A percentile compares a stretch with the other conserved stretches of the same genome.
phyloP scores from a whole-genome alignment of 148 eudicot genomes.

The Fagopyrum tataricum region DNA sequence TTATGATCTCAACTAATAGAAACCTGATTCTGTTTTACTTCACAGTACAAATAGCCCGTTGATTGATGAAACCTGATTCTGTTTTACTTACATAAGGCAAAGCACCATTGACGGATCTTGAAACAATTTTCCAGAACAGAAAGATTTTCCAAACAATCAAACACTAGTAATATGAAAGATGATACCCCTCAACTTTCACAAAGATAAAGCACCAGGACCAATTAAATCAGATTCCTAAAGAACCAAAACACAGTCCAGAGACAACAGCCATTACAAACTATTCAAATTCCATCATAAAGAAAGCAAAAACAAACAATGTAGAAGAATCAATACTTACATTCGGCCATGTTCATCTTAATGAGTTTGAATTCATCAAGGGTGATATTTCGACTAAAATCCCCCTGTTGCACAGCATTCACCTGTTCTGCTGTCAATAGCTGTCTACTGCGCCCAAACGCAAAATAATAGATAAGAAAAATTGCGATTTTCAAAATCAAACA shows the following conservation, averaged over 20 bases:
- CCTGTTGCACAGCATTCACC: slow-evolving; percentile 67
- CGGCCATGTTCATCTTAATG: slow-evolving; percentile 80
- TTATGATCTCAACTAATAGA: background rate
- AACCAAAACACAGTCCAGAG: background rate
- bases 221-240: background rate
- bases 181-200: background rate
- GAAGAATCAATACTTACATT: slow-evolving; percentile 33
- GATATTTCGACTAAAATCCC: slow-evolving; percentile 67
- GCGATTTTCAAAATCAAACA: slow-evolving; percentile 1
- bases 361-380: slow-evolving; percentile 85
- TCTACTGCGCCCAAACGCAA: slow-evolving; percentile 37
- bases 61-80: too few relatives aligned
- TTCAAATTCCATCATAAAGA: background rate
- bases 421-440: slow-evolving; percentile 70
- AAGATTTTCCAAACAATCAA: background rate
- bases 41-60: too few relatives aligned
- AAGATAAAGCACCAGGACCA: background rate
- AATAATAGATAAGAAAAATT: background rate
- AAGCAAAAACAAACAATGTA: background rate
- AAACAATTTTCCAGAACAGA: background rate
- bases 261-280: background rate
- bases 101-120: background rate
- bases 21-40: too few relatives aligned
- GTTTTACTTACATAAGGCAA: background rate
- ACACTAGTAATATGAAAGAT: background rate